A percentile compares a stretch with the other conserved stretches of the same genome.
These are phyloP conservation scores for Crucihimalaya himalaica DNA, from an alignment of 345 rosid species.

Conservation along the genomic window DNA sequence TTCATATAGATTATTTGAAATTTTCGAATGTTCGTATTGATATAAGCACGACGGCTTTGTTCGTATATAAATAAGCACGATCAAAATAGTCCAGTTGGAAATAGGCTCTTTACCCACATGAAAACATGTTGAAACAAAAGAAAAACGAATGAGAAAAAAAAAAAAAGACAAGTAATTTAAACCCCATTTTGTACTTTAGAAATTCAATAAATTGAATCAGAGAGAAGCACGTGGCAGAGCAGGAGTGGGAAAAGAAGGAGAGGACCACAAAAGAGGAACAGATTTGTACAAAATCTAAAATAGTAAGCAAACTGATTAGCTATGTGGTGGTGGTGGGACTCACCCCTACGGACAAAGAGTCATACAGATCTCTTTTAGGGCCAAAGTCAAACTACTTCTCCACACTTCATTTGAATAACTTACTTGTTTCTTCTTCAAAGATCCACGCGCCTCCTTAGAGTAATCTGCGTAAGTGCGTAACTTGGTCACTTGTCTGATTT, in stretches of 20 bases:
- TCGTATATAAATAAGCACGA: too few species aligned
- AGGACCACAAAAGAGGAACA: slow-evolving; percentile 40
- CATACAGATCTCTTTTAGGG: slow-evolving; percentile 24
- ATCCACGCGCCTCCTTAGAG: slow-evolving; percentile 25
- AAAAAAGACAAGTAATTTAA: not conserved
- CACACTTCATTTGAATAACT: slow-evolving; percentile 22
- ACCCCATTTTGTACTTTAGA: slow-evolving; percentile 8
- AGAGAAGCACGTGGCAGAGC: slow-evolving; percentile 27
- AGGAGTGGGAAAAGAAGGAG: slow-evolving; percentile 30
- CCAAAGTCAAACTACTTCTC: slow-evolving; percentile 43
- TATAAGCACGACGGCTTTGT: too few species aligned
- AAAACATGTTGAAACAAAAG: not conserved
- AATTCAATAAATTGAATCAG: slow-evolving; percentile 8
- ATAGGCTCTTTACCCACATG: too few species aligned
- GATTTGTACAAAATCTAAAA: slow-evolving; percentile 43
- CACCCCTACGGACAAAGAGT: slow-evolving; percentile 4
- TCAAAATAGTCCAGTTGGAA: too few species aligned
- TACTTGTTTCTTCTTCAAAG: not conserved
- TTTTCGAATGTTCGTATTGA: too few species aligned
- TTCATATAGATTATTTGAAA: too few species aligned
- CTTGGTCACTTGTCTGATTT: not conserved
- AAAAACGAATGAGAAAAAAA: not conserved
- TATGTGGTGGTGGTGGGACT: slow-evolving; percentile 34
- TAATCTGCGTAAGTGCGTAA: not conserved
- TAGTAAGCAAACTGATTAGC: slow-evolving; percentile 36